Base-by-base conservation (phyloP, 1,139 yeast genomes). In the Candida smagusa region DNA sequence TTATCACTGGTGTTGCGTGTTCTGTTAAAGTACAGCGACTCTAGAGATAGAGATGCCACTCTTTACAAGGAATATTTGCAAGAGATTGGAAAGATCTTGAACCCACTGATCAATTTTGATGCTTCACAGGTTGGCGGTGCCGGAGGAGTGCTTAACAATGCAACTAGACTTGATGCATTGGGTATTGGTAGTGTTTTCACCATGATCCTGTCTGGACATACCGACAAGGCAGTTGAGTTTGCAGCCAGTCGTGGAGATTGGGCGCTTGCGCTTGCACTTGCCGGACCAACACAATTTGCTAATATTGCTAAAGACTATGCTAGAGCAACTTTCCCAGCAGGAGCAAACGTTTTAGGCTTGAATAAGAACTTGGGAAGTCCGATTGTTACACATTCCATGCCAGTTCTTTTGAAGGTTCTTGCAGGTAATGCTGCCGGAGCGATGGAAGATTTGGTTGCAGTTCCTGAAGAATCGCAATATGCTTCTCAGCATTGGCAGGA, bases 191-290 rank as follows among this genome's bases (percentile, higher is more conserved):
- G 58, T 12, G 62, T 67, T 1, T 68, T 68, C 45, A 48, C 54
- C 22, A 53, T 66, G 38, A 44, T 85, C 36, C 84, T 79, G 52
- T 55, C 63, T 2, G 97, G 97, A 1, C 72, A 81, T 40, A 74
- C 79, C 19, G 79, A 77, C 13, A 74, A 71, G 3, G 97, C 96
- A 0, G 61, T 89, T 38, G 69, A 75, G 22, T 65, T 69, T 40
- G 79, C 94, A 1, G 58, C 88, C 24, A 70, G 75, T 2, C 74
- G 77, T 41, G 77, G 80, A 9, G 86, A 87, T 45, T 89, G 89
- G 85, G 79, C 95, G 0, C 70, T 89, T 56, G 85, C 96, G 0
- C 58, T 90, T 39, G 60, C 88, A 29, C 65, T 90, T 40, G 82
- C 95, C 1, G 84, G 94, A 1, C 74, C 76, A 11, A 81, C 77